Conservation (phyloP, 768 basidiomycete genomes). For the Porphyrellus cyaneotinctus region DNA sequence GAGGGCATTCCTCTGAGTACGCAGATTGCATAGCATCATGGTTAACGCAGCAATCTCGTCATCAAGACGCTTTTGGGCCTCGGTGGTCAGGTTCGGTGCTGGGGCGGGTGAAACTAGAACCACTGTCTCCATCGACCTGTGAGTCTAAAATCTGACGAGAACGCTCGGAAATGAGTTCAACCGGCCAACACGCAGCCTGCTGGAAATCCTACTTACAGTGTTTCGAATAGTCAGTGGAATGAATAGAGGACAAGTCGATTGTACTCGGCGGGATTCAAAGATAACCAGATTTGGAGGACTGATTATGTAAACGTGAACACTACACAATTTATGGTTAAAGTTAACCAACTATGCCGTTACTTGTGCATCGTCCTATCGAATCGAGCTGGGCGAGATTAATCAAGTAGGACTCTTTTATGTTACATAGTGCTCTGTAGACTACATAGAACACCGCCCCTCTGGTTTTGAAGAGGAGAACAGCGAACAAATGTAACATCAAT, state of each 20-base stretch:
- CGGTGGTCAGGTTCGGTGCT: not conserved
- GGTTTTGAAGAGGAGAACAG: constrained; percentile 77
- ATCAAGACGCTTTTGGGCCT: constrained; percentile 13
- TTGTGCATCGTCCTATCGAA: no score
- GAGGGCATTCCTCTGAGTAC: constrained; percentile 13
- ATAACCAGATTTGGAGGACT: no score
- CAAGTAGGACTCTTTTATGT: no score
- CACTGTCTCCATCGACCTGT: not conserved
- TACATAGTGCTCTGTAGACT: no score
- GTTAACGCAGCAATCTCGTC: constrained; percentile 14
- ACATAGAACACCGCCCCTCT: no score
- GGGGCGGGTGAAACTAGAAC: not conserved
- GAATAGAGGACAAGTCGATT: not conserved
- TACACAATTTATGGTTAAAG: no score
- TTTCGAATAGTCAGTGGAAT: not conserved
- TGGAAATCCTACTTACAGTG: not conserved
- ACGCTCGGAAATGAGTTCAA: not conserved
- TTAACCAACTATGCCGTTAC: no score
- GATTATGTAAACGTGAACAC: no score
- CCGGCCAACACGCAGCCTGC: not conserved
- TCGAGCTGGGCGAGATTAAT: no score
- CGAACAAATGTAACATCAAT: constrained; percentile 43
- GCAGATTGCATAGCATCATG: constrained; percentile 14
- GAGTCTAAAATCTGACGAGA: not conserved
- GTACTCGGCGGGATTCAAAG: no score